Percentiles rank a stretch among this genome's conserved stretches.
These are phyloP conservation scores for Malassezia slooffiae DNA, from an alignment of 1,284 basidiomycete genomes.

Conservation along the genomic window DNA sequence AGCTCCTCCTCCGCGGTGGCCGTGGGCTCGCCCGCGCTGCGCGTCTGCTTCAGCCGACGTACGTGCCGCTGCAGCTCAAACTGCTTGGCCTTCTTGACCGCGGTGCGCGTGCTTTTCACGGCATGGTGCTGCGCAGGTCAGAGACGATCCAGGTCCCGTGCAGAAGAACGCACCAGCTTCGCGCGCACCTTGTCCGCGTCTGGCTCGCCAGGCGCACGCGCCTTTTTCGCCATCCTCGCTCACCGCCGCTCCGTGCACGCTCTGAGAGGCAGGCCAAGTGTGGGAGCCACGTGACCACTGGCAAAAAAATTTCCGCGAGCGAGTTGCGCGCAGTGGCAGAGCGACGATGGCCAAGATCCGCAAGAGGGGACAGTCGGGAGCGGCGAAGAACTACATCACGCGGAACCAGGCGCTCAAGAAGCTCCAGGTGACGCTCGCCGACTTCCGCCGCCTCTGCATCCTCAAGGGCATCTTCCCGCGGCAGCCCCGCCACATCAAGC, in stretches of 20 bases:
- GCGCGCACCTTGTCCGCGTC: conserved; percentile 1
- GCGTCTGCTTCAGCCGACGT: conserved; percentile 7
- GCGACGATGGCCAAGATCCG: conserved; percentile 70
- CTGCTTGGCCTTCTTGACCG: conserved; percentile 9
- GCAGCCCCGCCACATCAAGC: conserved; percentile 81
- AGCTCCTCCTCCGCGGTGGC: conserved; percentile 3
- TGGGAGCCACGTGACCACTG: conserved; percentile 8
- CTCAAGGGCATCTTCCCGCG: conserved; percentile 98
- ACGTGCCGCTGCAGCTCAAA: conserved; percentile 10
- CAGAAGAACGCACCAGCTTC: no score
- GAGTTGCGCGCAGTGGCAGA: background rate
- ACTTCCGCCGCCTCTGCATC: conserved; percentile 94
- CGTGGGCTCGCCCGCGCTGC: background rate
- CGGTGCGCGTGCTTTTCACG: background rate
- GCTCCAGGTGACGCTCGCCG: conserved; percentile 88
- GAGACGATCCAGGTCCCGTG: no score
- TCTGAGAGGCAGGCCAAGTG: background rate
- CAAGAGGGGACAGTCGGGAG: conserved; percentile 62
- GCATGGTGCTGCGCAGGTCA: conserved; percentile 7
- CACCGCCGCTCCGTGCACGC: background rate
- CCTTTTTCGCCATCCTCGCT: background rate
- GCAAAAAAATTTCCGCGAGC: conserved; percentile 8
- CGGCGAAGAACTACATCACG: conserved; percentile 64
- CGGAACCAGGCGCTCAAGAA: conserved; percentile 58
- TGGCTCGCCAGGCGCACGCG: no score